Evolutionary conservation across 140 eudicot genomes (phyloP).

Genomic region (Eryngium alpinum): DNA sequence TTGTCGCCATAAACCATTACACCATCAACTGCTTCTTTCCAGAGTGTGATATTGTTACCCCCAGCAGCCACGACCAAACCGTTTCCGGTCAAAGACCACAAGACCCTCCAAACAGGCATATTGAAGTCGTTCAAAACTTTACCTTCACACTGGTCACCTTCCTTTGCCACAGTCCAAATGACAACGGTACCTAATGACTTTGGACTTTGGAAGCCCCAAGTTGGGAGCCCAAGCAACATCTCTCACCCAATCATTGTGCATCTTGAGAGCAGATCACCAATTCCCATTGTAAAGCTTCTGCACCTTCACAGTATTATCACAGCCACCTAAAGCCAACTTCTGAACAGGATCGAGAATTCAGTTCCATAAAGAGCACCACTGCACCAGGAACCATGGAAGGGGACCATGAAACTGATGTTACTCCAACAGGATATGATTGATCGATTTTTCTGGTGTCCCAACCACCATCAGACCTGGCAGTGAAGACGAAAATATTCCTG

Average conservation of each 20-base stretch:
- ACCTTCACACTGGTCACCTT: conserved; percentile 50
- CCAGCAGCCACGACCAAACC: conserved; percentile 50
- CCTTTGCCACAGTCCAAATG: conserved; percentile 40
- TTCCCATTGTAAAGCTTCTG: conserved; percentile 40
- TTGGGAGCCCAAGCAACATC: conserved; percentile 62
- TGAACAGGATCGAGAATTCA: conserved; percentile 31
- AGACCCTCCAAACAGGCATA: conserved; percentile 48
- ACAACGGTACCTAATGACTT: conserved; percentile 43
- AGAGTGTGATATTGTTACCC: conserved; percentile 35
- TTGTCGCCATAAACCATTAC: conserved; percentile 47
- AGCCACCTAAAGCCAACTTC: conserved; percentile 50
- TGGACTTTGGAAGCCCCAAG: conserved; percentile 47
- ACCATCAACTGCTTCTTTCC: conserved; percentile 54
- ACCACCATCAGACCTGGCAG: conserved; percentile 38
- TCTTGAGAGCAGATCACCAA: conserved; percentile 49
- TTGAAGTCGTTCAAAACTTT: conserved; percentile 41
- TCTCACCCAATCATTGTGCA: conserved; percentile 53
- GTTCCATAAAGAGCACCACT: conserved; percentile 41
- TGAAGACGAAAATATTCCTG: conserved; percentile 41
- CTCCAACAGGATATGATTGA: conserved; percentile 52
- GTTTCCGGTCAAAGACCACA: conserved; percentile 50
- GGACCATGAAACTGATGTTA: conserved; percentile 54
- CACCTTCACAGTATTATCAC: conserved; percentile 49
- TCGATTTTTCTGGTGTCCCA: conserved; percentile 43
- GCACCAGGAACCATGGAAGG: conserved; percentile 43